Conservation (phyloP, 805 yeast genomes). For the Metschnikowia vanudenii region DNA sequence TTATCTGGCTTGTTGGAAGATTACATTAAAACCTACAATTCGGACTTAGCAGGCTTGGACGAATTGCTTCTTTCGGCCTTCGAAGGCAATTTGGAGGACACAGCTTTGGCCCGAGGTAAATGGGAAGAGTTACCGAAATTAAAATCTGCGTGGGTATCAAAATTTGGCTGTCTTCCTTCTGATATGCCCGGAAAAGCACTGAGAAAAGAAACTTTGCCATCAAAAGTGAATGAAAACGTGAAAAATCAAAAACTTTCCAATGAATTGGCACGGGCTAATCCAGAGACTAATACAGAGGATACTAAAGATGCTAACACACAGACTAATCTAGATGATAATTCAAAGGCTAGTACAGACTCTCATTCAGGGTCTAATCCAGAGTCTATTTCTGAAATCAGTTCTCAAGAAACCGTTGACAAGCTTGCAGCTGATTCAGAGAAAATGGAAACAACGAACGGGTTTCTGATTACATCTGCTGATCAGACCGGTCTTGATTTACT, state of each 20-base stretch:
- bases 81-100: conserved; percentile 18
- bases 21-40: conserved; percentile 17
- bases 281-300: too few species aligned
- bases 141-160: neutral
- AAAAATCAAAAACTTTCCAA: too few species aligned
- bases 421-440: neutral
- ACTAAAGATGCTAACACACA: neutral
- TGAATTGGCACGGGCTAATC: too few species aligned
- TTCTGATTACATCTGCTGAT: too few species aligned
- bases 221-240: neutral
- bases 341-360: neutral
- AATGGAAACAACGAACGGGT: too few species aligned
- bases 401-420: neutral
- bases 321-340: neutral
- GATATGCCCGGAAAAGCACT: neutral
- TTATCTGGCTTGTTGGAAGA: conserved; percentile 22
- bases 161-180: neutral
- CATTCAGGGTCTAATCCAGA: too few species aligned
- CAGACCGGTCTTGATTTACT: neutral
- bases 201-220: neutral
- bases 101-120: conserved; percentile 15
- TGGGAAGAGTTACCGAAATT: conserved; percentile 21
- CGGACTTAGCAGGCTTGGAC: conserved; percentile 22
- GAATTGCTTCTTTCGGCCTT: conserved; percentile 17
- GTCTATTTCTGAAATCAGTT: neutral